Percentiles rank a stretch among this genome's conserved stretches.
phyloP scores from a whole-genome alignment of 2,329 filamentous ascomycete genomes.

The Colletotrichum neosansevieriae region DNA sequence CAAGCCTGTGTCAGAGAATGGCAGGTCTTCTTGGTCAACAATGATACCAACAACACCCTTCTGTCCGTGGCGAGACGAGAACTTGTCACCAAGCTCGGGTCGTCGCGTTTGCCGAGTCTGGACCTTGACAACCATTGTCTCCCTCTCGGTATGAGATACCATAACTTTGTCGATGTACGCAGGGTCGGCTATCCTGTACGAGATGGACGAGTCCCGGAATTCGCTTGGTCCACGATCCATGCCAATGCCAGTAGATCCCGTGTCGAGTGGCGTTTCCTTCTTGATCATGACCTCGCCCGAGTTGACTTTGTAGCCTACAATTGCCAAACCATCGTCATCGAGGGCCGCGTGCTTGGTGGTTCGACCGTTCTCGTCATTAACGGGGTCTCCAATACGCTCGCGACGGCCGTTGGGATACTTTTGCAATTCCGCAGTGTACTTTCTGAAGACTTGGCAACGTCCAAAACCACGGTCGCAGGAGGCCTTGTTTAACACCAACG shows the following conservation, averaged over 20 bases:
- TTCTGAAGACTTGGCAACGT: conserved; percentile 97
- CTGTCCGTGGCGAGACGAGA: conserved; percentile 97
- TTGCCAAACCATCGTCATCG: conserved; percentile 88
- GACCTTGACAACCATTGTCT: conserved; percentile 90
- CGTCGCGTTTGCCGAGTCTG: conserved; percentile 95
- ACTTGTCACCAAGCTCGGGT: conserved; percentile 97
- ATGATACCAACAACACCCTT: conserved; percentile 99
- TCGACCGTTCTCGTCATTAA: conserved; percentile 67
- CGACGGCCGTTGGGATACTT: conserved; percentile 86
- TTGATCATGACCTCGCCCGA: conserved; percentile 89
- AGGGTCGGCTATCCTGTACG: conserved; percentile 86
- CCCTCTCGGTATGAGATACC: conserved; percentile 88
- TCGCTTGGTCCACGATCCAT: conserved; percentile 72
- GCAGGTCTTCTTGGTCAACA: conserved; percentile 95
- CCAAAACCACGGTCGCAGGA: conserved; percentile 96
- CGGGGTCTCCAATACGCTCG: conserved; percentile 73
- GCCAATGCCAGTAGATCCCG: conserved; percentile 78
- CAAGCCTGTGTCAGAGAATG: conserved; percentile 90
- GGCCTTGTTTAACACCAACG: conserved; percentile 94
- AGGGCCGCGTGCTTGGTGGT: conserved; percentile 79
- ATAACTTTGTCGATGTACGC: conserved; percentile 97
- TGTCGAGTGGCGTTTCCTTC: conserved; percentile 87
- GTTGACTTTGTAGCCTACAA: conserved; percentile 84
- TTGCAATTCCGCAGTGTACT: conserved; percentile 87
- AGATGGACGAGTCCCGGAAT: conserved; percentile 76